Percentiles rank a stretch among this genome's conserved stretches.
Conservation (phyloP, 2,329 filamentous ascomycete species). For the Pseudogymnoascus sp. region DNA sequence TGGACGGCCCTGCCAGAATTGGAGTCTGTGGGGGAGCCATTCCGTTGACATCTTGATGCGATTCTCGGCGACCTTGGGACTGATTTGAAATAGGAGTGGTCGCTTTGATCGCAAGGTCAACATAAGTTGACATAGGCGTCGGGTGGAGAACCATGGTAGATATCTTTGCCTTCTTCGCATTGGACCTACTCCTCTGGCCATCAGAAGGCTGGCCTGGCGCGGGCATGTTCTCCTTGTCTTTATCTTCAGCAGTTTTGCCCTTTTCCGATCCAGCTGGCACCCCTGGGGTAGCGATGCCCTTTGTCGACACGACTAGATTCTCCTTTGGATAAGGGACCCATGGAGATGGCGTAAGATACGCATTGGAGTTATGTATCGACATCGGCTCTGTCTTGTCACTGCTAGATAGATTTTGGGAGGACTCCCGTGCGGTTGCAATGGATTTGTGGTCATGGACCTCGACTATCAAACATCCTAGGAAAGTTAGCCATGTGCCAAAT, state of each 20-base stretch:
- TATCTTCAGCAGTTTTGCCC: slow-evolving; percentile 33
- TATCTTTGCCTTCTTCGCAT: slow-evolving; percentile 50
- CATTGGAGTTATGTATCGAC: slow-evolving; percentile 88
- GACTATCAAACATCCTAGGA: slow-evolving; percentile 71
- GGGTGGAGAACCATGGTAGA: slow-evolving; percentile 78
- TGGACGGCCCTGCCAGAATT: slow-evolving; percentile 48
- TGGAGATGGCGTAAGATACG: slow-evolving; percentile 81
- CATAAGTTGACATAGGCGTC: slow-evolving; percentile 64
- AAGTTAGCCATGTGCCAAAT: slow-evolving; percentile 8
- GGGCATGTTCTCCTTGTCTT: slow-evolving; percentile 52
- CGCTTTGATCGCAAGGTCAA: slow-evolving; percentile 68
- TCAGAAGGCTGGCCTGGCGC: slow-evolving; percentile 41
- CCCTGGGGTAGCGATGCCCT: slow-evolving; percentile 20
- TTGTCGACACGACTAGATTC: slow-evolving; percentile 20
- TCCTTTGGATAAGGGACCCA: slow-evolving; percentile 66
- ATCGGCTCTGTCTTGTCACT: slow-evolving; percentile 59
- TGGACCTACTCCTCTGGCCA: slow-evolving; percentile 34
- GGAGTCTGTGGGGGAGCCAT: slow-evolving; percentile 60
- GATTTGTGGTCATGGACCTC: slow-evolving; percentile 85
- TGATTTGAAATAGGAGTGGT: slow-evolving; percentile 49
- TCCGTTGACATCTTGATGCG: slow-evolving; percentile 32
- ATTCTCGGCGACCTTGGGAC: slow-evolving; percentile 38
- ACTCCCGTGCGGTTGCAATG: slow-evolving; percentile 50
- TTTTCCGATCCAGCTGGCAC: slow-evolving; percentile 28
- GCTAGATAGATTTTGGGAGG: slow-evolving; percentile 42